phyloP scores from a whole-genome alignment of 2,329 filamentous ascomycete species.

The Monosporascus sp. region DNA sequence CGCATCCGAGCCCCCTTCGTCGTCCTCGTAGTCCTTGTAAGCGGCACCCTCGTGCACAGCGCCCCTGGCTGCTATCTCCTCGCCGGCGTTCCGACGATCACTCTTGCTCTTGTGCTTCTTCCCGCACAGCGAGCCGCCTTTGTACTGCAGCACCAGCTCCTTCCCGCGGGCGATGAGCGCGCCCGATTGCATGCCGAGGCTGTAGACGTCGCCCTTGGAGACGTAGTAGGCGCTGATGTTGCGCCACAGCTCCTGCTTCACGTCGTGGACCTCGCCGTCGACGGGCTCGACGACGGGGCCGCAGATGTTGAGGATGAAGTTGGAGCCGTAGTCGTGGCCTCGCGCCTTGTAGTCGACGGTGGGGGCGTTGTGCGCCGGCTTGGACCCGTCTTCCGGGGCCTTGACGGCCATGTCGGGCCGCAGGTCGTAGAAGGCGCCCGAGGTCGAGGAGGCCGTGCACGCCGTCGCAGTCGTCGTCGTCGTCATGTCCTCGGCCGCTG shows the following conservation, averaged over 20 bases:
- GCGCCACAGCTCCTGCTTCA: constrained; percentile 56
- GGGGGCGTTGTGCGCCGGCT: constrained; percentile 32
- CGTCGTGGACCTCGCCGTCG: constrained; percentile 52
- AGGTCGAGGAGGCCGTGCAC: constrained; percentile 53
- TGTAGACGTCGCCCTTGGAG: constrained; percentile 60
- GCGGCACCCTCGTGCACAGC: constrained; percentile 32
- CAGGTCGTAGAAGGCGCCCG: constrained; percentile 55
- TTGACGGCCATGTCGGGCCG: constrained; percentile 47
- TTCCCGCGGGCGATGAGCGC: constrained; percentile 57
- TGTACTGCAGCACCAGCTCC: constrained; percentile 74
- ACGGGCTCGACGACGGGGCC: constrained; percentile 65
- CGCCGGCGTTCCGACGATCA: constrained; percentile 11
- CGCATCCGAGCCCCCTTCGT: constrained; percentile 21
- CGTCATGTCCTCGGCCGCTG: constrained; percentile 30
- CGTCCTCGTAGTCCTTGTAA: constrained; percentile 23
- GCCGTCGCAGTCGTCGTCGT: constrained; percentile 34
- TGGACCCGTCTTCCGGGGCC: constrained; percentile 35
- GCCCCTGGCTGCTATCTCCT: constrained; percentile 7
- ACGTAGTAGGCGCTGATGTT: constrained; percentile 79
- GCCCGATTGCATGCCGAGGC: constrained; percentile 64
- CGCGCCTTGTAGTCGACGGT: constrained; percentile 56
- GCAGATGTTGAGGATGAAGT: constrained; percentile 83
- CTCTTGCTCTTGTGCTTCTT: constrained; percentile 31
- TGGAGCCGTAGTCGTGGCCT: constrained; percentile 72
- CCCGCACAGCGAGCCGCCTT: constrained; percentile 69